Percentiles rank a stretch among this genome's conserved stretches.
Evolutionary conservation across 2,329 filamentous ascomycete genomes (phyloP).

Genomic region (Furcasterigmium sp.): DNA sequence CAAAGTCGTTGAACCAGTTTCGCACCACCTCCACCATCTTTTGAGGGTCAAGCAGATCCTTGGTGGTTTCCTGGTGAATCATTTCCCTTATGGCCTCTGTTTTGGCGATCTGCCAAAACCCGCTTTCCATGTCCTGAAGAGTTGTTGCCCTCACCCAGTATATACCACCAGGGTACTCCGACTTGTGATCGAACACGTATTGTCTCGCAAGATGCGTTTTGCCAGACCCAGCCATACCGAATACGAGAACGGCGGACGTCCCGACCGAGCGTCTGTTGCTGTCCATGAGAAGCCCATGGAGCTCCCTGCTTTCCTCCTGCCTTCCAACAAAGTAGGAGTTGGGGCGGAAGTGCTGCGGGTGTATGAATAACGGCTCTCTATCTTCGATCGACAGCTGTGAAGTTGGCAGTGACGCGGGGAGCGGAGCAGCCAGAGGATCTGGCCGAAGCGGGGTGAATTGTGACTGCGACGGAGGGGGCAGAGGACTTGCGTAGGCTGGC

Average conservation of each 20-base stretch:
- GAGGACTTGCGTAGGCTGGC: too few relatives aligned
- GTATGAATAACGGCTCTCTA: slow-evolving; percentile 27
- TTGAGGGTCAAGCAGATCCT: slow-evolving; percentile 29
- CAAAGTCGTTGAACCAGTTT: slow-evolving; percentile 54
- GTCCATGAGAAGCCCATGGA: slow-evolving; percentile 57
- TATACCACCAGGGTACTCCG: slow-evolving; percentile 58
- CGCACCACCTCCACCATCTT: slow-evolving; percentile 53
- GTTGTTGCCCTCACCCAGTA: slow-evolving; percentile 66
- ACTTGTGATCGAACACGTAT: slow-evolving; percentile 57
- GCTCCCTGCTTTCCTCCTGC: slow-evolving; percentile 46
- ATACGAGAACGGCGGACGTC: slow-evolving; percentile 59
- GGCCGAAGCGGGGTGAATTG: background rate
- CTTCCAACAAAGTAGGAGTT: slow-evolving; percentile 61
- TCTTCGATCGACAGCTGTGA: background rate
- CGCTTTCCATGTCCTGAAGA: slow-evolving; percentile 50
- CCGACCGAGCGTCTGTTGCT: slow-evolving; percentile 48
- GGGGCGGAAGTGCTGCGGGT: slow-evolving; percentile 53
- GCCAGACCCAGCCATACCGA: slow-evolving; percentile 59
- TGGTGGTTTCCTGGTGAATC: slow-evolving; percentile 25
- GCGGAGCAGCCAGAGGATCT: background rate
- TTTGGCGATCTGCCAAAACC: slow-evolving; percentile 62
- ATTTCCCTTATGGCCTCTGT: slow-evolving; percentile 43
- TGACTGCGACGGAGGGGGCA: too few relatives aligned
- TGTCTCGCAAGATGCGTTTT: slow-evolving; percentile 66
- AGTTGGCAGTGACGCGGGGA: background rate